Percentiles rank a stretch among this genome's conserved stretches.
Evolutionary conservation across 805 yeast species (phyloP).

Genomic region (Lipomyces yamanashiensis): DNA sequence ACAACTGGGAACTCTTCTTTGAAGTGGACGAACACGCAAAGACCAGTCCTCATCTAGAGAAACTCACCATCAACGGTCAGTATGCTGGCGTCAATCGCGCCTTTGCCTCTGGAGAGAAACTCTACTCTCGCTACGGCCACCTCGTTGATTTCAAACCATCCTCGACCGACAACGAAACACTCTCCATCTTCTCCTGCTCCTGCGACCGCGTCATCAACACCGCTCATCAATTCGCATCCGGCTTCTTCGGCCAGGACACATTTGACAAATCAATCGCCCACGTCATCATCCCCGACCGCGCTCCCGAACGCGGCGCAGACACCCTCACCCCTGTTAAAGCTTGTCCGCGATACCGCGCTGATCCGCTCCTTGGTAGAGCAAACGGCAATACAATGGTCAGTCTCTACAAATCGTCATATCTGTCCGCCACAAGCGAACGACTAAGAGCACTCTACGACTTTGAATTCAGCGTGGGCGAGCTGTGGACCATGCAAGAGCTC

Average conservation of each 20-base stretch:
- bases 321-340: slow-evolving; percentile 36
- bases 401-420: slow-evolving; percentile 14
- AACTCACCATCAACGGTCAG: slow-evolving; percentile 24
- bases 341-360: slow-evolving; percentile 25
- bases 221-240: slow-evolving; percentile 31
- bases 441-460: slow-evolving; percentile 6
- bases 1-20: slow-evolving; percentile 28
- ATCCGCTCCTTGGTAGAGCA: slow-evolving; percentile 19
- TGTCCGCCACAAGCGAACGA: slow-evolving; percentile 19
- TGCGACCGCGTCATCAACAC: slow-evolving; percentile 33
- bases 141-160: slow-evolving; percentile 4
- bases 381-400: slow-evolving; percentile 4
- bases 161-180: slow-evolving; percentile 1
- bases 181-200: slow-evolving; percentile 32
- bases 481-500: slow-evolving; percentile 36
- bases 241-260: slow-evolving; percentile 25
- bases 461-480: slow-evolving; percentile 19
- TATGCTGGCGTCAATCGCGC: slow-evolving; percentile 26
- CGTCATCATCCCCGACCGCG: slow-evolving; percentile 30
- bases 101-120: slow-evolving; percentile 11
- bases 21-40: slow-evolving; percentile 18
- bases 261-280: slow-evolving; percentile 9
- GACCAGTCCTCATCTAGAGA: slow-evolving; percentile 20
- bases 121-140: slow-evolving; percentile 18
- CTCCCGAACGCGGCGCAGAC: slow-evolving; percentile 29